phyloP scores from a whole-genome alignment of 2,329 filamentous ascomycete species.

The Bipolaris cookei region DNA sequence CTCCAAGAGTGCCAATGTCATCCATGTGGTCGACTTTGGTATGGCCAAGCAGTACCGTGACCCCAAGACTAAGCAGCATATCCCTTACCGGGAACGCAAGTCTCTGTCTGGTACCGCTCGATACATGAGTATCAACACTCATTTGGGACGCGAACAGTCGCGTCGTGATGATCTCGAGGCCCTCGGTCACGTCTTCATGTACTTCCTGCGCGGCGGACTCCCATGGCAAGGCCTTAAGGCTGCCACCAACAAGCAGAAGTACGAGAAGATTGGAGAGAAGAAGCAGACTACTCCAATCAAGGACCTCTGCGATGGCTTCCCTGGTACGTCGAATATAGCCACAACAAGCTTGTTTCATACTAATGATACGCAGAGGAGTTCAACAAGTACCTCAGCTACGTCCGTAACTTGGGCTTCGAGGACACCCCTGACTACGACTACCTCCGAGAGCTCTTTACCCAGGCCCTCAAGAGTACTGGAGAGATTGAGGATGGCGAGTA shows the following conservation, averaged over 20 bases:
- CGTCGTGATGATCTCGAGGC: conserved; percentile 95
- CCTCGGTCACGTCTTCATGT: conserved; percentile 72
- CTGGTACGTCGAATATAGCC: conserved; percentile 58
- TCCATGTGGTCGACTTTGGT: conserved; percentile 98
- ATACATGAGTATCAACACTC: conserved; percentile 99
- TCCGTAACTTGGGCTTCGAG: conserved; percentile 96
- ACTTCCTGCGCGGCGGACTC: conserved; percentile 69
- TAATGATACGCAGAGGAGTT: conserved; percentile 74
- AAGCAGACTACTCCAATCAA: conserved; percentile 98
- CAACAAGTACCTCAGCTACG: conserved; percentile 96
- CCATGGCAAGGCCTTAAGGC: conserved; percentile 73
- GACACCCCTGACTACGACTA: conserved; percentile 99
- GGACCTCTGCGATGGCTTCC: conserved; percentile 94
- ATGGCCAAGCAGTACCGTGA: conserved; percentile 99
- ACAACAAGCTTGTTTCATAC: conserved; percentile 10
- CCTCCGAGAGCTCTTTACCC: conserved; percentile 92
- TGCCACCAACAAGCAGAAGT: conserved; percentile 89
- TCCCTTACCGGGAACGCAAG: conserved; percentile 95
- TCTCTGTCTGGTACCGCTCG: conserved; percentile 94
- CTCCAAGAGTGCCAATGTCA: conserved; percentile 95
- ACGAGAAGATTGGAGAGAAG: conserved; percentile 99
- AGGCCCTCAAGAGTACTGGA: conserved; percentile 90
- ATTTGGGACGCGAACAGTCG: conserved; percentile 94
- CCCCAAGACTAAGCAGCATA: conserved; percentile 98
- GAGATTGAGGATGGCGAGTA: conserved; percentile 98